phyloP scores from a whole-genome alignment of 805 yeast genomes.

The Cephaloascus fragrans region DNA sequence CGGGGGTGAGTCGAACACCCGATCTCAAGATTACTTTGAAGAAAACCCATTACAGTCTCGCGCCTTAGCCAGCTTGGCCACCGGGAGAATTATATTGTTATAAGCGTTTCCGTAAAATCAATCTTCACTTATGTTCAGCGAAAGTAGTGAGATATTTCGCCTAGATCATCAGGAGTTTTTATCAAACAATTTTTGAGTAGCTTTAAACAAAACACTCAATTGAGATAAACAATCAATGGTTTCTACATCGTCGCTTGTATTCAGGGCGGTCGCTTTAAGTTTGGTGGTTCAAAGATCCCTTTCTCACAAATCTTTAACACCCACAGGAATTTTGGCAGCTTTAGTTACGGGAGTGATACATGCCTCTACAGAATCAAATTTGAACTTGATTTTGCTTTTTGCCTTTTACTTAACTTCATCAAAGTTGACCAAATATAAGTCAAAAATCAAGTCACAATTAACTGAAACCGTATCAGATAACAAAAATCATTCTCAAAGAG shows the following conservation, averaged over 20 bases:
- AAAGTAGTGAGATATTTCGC: too few species aligned
- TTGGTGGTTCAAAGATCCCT: constrained; percentile 15
- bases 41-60: too few species aligned
- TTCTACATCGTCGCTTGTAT: constrained; percentile 3
- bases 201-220: too few species aligned
- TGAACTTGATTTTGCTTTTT: constrained; percentile 19
- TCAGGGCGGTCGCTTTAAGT: constrained; percentile 5
- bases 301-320: constrained; percentile 23
- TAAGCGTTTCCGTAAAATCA: too few species aligned
- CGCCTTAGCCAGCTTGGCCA: too few species aligned
- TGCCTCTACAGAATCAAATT: constrained; percentile 21
- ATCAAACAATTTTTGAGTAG: too few species aligned
- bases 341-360: constrained; percentile 27
- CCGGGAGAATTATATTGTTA: too few species aligned
- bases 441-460: constrained; percentile 18
- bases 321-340: constrained; percentile 23
- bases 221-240: too few species aligned
- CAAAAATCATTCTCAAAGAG: constrained; percentile 15
- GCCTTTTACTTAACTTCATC: constrained; percentile 28
- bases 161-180: too few species aligned
- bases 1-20: too few species aligned
- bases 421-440: constrained; percentile 26
- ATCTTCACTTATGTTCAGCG: too few species aligned
- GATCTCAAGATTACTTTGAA: too few species aligned
- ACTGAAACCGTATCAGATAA: constrained; percentile 10